Percentiles rank a stretch among this genome's conserved stretches.
phyloP scores from a whole-genome alignment of 2,329 filamentous ascomycete species.

The Nemania sp. region DNA sequence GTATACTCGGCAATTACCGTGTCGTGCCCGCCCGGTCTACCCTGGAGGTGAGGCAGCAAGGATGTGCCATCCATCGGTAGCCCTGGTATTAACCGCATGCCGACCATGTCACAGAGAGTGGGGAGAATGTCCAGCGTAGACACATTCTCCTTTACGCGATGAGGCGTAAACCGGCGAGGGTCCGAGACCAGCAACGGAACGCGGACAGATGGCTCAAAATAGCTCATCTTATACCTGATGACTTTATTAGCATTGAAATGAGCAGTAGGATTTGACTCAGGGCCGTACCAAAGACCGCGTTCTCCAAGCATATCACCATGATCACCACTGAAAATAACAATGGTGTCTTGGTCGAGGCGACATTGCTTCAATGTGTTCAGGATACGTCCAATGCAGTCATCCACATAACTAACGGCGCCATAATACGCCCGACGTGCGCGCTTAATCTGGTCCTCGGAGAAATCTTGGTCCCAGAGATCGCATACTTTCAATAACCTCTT shows the following conservation, averaged over 20 bases:
- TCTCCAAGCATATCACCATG: slow-evolving; percentile 97
- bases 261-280: background rate
- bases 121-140: slow-evolving; percentile 90
- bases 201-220: slow-evolving; percentile 88
- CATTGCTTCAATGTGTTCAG: slow-evolving; percentile 78
- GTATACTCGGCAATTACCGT: slow-evolving; percentile 96
- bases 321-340: slow-evolving; percentile 89
- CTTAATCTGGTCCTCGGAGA: slow-evolving; percentile 84
- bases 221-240: slow-evolving; percentile 85
- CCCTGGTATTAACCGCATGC: slow-evolving; percentile 66
- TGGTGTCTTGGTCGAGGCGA: slow-evolving; percentile 80
- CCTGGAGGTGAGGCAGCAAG: slow-evolving; percentile 75
- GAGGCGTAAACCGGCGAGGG: slow-evolving; percentile 73
- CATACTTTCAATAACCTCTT: slow-evolving; percentile 84
- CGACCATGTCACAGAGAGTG: slow-evolving; percentile 82
- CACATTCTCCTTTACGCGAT: slow-evolving; percentile 79
- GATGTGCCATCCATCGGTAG: slow-evolving; percentile 87
- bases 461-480: slow-evolving; percentile 82
- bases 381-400: slow-evolving; percentile 86
- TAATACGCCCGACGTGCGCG: slow-evolving; percentile 87
- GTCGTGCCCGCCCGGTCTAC: slow-evolving; percentile 69
- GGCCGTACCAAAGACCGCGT: slow-evolving; percentile 72
- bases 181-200: slow-evolving; percentile 86
- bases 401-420: slow-evolving; percentile 89
- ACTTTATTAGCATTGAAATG: slow-evolving; percentile 3